Evolutionary conservation across 371 early-diverging fungal genomes (phyloP).

Genomic region (Neoconidiobolus thromboides): DNA sequence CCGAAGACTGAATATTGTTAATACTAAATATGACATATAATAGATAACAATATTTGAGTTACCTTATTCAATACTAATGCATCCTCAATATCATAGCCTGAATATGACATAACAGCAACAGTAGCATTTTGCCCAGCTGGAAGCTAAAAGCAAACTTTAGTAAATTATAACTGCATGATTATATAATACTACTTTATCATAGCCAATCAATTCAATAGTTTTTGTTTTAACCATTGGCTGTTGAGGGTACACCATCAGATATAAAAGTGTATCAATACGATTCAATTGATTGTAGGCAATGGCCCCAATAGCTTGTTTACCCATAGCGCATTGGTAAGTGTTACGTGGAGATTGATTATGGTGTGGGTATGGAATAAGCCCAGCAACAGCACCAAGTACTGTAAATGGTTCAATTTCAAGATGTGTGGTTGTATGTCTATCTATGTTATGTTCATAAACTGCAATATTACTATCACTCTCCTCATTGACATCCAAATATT

Average conservation of each 20-base stretch:
- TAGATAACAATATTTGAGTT: not conserved
- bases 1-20: slow-evolving; percentile 34
- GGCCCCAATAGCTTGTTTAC: slow-evolving; percentile 99
- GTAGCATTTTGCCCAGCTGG: slow-evolving; percentile 99
- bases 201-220: slow-evolving; percentile 94
- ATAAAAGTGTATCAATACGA: slow-evolving; percentile 92
- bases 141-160: slow-evolving; percentile 15
- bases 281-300: slow-evolving; percentile 91
- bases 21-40: slow-evolving; percentile 41
- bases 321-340: slow-evolving; percentile 99
- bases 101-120: slow-evolving; percentile 98
- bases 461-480: slow-evolving; percentile 94
- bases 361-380: slow-evolving; percentile 99
- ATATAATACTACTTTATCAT: slow-evolving; percentile 48
- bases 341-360: slow-evolving; percentile 99
- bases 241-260: slow-evolving; percentile 94
- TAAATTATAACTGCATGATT: not conserved
- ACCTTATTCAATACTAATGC: slow-evolving; percentile 95
- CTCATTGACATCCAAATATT: slow-evolving; percentile 98
- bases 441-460: slow-evolving; percentile 67
- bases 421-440: slow-evolving; percentile 72
- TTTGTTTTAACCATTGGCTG: slow-evolving; percentile 97
- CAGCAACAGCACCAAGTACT: slow-evolving; percentile 94
- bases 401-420: slow-evolving; percentile 97
- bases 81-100: slow-evolving; percentile 99